Evolutionary conservation across 768 basidiomycete species (phyloP).

Genomic region (Lentinula edodes): DNA sequence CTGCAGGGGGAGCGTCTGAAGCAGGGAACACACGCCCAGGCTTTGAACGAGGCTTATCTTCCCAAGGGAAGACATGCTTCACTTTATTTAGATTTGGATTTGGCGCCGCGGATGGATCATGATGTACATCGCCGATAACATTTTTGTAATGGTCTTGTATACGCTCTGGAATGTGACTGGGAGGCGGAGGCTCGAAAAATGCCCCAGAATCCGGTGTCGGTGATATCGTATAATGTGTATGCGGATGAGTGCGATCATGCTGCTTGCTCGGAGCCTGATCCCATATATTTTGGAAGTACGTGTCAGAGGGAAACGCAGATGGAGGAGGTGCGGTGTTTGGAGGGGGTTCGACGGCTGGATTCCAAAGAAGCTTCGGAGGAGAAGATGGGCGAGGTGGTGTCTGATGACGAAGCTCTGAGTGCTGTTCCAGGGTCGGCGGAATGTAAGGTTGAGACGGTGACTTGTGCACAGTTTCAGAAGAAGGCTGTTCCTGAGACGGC

Average conservation of each 20-base stretch:
- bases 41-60: constrained; percentile 60
- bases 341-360: constrained; percentile 75
- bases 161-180: constrained; percentile 63
- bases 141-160: constrained; percentile 70
- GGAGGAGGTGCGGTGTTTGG: constrained; percentile 52
- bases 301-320: constrained; percentile 63
- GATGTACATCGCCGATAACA: constrained; percentile 45
- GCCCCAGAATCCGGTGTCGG: constrained; percentile 34
- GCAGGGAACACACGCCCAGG: constrained; percentile 73
- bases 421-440: constrained; percentile 15
- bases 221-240: constrained; percentile 20
- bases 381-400: constrained; percentile 43
- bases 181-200: constrained; percentile 59
- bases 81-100: constrained; percentile 71
- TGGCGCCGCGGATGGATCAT: constrained; percentile 28
- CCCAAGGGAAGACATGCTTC: constrained; percentile 92
- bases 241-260: constrained; percentile 29
- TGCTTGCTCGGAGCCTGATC: constrained; percentile 50
- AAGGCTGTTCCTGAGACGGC: constrained; percentile 15
- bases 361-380: constrained; percentile 71
- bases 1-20: constrained; percentile 50
- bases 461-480: constrained; percentile 8
- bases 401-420: constrained; percentile 13
- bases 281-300: constrained; percentile 85
- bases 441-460: constrained; percentile 21